Evolutionary conservation across 1,284 basidiomycete species (phyloP).

Genomic region (Phlebopus sp.): DNA sequence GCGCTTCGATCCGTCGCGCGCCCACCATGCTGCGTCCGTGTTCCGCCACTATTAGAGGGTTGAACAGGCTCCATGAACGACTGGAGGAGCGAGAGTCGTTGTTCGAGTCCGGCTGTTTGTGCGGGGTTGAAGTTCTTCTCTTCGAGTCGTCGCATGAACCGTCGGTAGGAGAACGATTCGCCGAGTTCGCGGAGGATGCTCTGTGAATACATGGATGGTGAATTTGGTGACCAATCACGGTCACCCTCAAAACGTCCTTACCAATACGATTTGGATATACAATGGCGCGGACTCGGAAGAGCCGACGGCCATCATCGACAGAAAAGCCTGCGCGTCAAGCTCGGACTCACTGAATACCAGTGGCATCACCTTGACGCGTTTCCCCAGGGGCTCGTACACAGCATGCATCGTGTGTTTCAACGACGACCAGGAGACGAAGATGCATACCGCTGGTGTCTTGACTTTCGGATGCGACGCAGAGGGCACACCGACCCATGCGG

Average conservation of each 20-base stretch:
- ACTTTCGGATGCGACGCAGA: conserved; percentile 42
- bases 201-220: conserved; percentile 14
- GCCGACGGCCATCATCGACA: conserved; percentile 66
- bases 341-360: conserved; percentile 58
- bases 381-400: conserved; percentile 53
- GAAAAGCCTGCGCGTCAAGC: conserved; percentile 62
- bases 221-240: background rate
- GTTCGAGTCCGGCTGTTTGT: conserved; percentile 53
- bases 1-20: conserved; percentile 7
- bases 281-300: conserved; percentile 59
- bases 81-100: conserved; percentile 53
- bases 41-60: background rate
- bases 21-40: too few species aligned
- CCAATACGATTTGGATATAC: conserved; percentile 63
- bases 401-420: conserved; percentile 56
- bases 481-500: conserved; percentile 55
- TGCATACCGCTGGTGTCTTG: conserved; percentile 19
- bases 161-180: conserved; percentile 41
- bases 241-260: conserved; percentile 31
- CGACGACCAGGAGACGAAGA: conserved; percentile 64
- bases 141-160: conserved; percentile 49
- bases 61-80: conserved; percentile 45
- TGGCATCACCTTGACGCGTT: conserved; percentile 49
- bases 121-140: conserved; percentile 51
- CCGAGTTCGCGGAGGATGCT: conserved; percentile 49